A percentile compares a stretch with the other conserved stretches of the same genome.
These are phyloP conservation scores for Colletotrichum abscissum DNA, from an alignment of 2,329 filamentous ascomycete genomes.

Conservation along the genomic window DNA sequence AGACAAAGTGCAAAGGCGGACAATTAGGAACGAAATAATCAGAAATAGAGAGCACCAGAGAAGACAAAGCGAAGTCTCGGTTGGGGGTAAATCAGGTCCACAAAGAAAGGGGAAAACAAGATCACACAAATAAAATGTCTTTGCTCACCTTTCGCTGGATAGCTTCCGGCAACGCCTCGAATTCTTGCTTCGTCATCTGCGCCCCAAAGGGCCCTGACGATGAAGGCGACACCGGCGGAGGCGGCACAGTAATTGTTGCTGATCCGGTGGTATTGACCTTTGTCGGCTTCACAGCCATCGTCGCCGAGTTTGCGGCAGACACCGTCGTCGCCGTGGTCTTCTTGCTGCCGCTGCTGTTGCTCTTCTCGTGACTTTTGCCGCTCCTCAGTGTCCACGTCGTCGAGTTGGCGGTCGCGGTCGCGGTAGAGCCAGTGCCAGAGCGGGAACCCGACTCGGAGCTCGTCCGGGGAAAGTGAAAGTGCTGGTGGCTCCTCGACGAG, in stretches of 20 bases:
- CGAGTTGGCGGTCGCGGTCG: background rate
- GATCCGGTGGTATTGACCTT: constrained; percentile 1
- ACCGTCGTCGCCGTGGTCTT: constrained; percentile 12
- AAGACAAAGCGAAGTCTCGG: background rate
- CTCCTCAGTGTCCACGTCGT: constrained; percentile 4
- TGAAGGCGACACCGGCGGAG: constrained; percentile 21
- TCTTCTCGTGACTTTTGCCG: constrained; percentile 26
- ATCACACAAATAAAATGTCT: constrained; percentile 19
- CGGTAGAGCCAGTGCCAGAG: background rate
- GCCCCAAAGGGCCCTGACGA: constrained; percentile 37
- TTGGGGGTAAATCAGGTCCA: background rate
- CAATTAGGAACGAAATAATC: background rate
- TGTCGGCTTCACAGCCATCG: background rate
- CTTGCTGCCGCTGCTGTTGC: constrained; percentile 23
- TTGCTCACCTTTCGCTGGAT: constrained; percentile 67
- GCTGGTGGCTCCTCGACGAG: constrained; percentile 24
- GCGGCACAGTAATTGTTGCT: background rate
- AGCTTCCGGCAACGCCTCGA: constrained; percentile 64
- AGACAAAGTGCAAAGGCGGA: background rate
- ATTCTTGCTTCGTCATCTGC: constrained; percentile 52
- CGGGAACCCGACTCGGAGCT: constrained; percentile 12
- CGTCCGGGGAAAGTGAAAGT: background rate
- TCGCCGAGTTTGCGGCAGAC: background rate
- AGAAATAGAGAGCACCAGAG: background rate
- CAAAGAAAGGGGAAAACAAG: constrained; percentile 16